Evolutionary conservation across 805 yeast genomes (phyloP).

Genomic region (Yamadazyma sp.): DNA sequence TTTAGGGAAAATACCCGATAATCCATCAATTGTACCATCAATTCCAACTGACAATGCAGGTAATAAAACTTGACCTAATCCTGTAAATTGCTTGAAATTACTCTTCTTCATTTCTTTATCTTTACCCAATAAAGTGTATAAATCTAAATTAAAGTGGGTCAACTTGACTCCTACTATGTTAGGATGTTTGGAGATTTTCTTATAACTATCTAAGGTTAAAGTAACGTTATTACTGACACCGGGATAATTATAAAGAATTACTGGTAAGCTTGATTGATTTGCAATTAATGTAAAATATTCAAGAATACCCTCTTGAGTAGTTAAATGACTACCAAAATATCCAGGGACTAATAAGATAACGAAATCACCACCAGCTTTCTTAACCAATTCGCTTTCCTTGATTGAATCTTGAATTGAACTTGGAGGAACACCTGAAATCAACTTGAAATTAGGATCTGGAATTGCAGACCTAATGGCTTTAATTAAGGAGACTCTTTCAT

Average conservation of each 20-base stretch:
- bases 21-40: slow-evolving; percentile 23
- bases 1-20: slow-evolving; percentile 22
- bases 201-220: slow-evolving; percentile 20
- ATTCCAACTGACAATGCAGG: slow-evolving; percentile 23
- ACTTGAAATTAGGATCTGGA: slow-evolving; percentile 26
- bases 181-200: slow-evolving; percentile 25
- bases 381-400: slow-evolving; percentile 20
- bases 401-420: slow-evolving; percentile 24
- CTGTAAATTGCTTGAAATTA: slow-evolving; percentile 23
- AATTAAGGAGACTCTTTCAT: slow-evolving; percentile 29
- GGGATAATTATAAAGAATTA: slow-evolving; percentile 36
- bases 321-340: slow-evolving; percentile 30
- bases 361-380: slow-evolving; percentile 33
- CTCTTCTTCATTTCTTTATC: slow-evolving; percentile 11
- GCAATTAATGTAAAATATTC: slow-evolving; percentile 30
- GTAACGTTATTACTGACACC: slow-evolving; percentile 33
- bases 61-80: slow-evolving; percentile 23
- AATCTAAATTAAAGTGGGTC: slow-evolving; percentile 22
- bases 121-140: slow-evolving; percentile 18
- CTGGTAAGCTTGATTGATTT: slow-evolving; percentile 28
- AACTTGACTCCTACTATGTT: slow-evolving; percentile 35
- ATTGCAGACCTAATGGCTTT: slow-evolving; percentile 24
- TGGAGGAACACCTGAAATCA: slow-evolving; percentile 33
- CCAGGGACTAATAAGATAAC: slow-evolving; percentile 32
- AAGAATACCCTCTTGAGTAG: slow-evolving; percentile 29